These are phyloP conservation scores for Nepenthes mirabilis DNA, from an alignment of 148 eudicot genomes.

Conservation along the genomic window DNA sequence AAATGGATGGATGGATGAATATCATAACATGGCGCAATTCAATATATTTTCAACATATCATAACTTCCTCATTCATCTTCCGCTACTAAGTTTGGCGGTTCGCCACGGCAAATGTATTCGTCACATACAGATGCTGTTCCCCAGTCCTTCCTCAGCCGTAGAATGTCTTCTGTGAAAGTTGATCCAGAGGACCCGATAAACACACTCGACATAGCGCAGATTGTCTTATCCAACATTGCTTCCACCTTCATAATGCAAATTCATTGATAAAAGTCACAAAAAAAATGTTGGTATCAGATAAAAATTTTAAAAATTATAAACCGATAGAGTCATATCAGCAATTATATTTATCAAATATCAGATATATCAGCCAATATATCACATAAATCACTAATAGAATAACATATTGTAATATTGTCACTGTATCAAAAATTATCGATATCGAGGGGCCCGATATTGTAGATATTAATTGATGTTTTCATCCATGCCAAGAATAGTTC, in stretches of 20 bases:
- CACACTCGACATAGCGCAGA: conserved; percentile 74
- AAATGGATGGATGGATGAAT: not conserved
- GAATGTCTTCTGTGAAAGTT: conserved; percentile 91
- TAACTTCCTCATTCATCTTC: conserved; percentile 55
- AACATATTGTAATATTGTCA: too few relatives aligned
- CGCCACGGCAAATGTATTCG: conserved; percentile 81
- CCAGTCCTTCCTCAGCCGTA: conserved; percentile 87
- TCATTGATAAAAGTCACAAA: too few relatives aligned
- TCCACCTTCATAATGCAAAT: conserved; percentile 57
- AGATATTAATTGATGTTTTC: too few relatives aligned
- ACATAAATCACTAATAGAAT: too few relatives aligned
- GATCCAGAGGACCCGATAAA: conserved; percentile 92
- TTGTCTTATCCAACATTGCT: conserved; percentile 97
- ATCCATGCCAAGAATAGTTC: too few relatives aligned
- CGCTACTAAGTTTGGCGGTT: conserved; percentile 78
- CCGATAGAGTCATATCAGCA: too few relatives aligned
- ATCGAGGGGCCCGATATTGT: too few relatives aligned
- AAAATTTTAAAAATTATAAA: too few relatives aligned
- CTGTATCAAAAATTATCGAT: too few relatives aligned
- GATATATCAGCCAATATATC: too few relatives aligned
- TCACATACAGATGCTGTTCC: conserved; percentile 76
- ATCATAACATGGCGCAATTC: not conserved
- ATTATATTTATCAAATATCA: too few relatives aligned
- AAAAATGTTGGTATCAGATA: too few relatives aligned
- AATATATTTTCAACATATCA: not conserved